Base-by-base conservation (phyloP, 2,329 filamentous ascomycete species). In the Plenodomus lindquistii region DNA sequence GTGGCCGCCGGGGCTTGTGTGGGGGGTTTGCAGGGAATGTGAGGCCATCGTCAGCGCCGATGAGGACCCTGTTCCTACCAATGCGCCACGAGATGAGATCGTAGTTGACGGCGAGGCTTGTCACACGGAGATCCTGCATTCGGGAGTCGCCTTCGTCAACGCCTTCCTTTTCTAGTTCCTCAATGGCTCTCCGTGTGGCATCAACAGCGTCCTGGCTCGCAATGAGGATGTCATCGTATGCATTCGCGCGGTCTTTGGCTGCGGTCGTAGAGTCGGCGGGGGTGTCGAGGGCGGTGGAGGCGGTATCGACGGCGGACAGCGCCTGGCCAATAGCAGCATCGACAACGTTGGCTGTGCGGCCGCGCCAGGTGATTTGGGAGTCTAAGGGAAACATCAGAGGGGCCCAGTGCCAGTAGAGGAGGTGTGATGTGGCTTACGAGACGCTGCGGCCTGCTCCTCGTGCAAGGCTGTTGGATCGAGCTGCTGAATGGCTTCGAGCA, bases 71-170 rank as follows among this genome's bases (percentile, higher is more conserved):
- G 72, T 99, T 97, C 40, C 94, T 86, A 20, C 93, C 93, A 55
- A 97, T 89, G 70, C 94, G 84, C 92, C 92, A 97, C 66, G 90
- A 92, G 47, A 99, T 88, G 73, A 97, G 85, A 58, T 90, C 89
- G 71, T 96, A 97, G 72, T 94, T 96, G 47, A 97, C 90, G 1
- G 93, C 91, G 0, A 95, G 95, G 52, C 89, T 87, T 3, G 92
- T 96, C 49, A 99, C 88, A 59, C 96, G 92, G 38, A 99, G 77
- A 61, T 91, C 86, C 74, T 99, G 94, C 85, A 99, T 91, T 48
- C 91, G 85, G 29, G 84, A 76, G 66, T 99, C 93, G 47, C 90
- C 86, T 69, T 91, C 89, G 18, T 89, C 83, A 13, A 96, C 84
- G 1, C 91, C 89, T 69, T 99, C 94, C 50, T 83, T 85, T 42